Percentiles rank a stretch among this genome's conserved stretches.
Evolutionary conservation across 2,329 filamentous ascomycete genomes (phyloP).

Genomic region (Botrytis cinerea): DNA sequence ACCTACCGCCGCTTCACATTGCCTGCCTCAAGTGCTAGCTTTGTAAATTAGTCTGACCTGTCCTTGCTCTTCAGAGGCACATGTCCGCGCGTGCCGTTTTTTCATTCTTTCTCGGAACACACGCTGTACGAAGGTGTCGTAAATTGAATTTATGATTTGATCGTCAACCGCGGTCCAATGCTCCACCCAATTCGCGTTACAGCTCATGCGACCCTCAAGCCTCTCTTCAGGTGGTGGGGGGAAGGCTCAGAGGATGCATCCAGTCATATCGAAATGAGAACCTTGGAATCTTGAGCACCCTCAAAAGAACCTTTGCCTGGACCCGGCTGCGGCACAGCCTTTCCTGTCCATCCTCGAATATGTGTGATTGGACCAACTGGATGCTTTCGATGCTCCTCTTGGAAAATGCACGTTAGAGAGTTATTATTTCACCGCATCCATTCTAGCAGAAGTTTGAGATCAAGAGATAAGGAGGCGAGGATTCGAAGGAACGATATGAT

Average conservation of each 20-base stretch:
- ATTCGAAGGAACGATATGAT: conserved; percentile 7
- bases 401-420: neutral
- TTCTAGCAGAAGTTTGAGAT: conserved; percentile 18
- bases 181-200: conserved; percentile 29
- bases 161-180: conserved; percentile 32
- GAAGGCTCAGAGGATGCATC: conserved; percentile 16
- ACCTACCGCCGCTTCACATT: conserved; percentile 18
- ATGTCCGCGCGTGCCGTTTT: conserved; percentile 27
- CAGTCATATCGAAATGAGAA: conserved; percentile 15
- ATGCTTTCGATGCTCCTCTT: neutral
- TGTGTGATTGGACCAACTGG: conserved; percentile 2
- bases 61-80: conserved; percentile 22
- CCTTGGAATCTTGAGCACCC: conserved; percentile 3
- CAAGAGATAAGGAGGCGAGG: neutral
- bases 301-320: conserved; percentile 14
- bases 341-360: conserved; percentile 1
- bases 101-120: conserved; percentile 22
- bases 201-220: conserved; percentile 32
- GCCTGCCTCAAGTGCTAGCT: conserved; percentile 17
- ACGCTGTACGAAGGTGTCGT: conserved; percentile 22
- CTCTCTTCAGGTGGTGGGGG: conserved; percentile 22
- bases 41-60: conserved; percentile 24
- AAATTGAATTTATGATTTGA: conserved; percentile 29
- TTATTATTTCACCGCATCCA: conserved; percentile 19
- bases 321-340: conserved; percentile 26